A percentile compares a stretch with the other conserved stretches of the same genome.
phyloP scores from a whole-genome alignment of 257 asterid genomes.

The Ehretia macrophylla region DNA sequence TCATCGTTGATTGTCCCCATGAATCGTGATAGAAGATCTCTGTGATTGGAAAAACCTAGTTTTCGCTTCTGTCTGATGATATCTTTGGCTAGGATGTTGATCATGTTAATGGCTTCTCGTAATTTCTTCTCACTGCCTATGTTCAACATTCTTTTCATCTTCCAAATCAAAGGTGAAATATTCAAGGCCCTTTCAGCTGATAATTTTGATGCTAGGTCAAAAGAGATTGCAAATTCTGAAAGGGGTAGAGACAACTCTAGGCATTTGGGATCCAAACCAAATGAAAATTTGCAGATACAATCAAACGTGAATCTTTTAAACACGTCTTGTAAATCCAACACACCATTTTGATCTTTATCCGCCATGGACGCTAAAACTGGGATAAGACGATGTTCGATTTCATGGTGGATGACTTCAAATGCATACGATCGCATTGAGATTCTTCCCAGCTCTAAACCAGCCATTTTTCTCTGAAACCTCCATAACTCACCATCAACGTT shows the following conservation, averaged over 20 bases:
- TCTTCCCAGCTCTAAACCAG: slow-evolving; percentile 33
- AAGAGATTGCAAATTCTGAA: slow-evolving; percentile 33
- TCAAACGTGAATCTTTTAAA: slow-evolving; percentile 39
- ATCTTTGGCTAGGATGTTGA: slow-evolving; percentile 33
- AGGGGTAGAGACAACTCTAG: slow-evolving; percentile 31
- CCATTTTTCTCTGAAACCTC: slow-evolving; percentile 40
- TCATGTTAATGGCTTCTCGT: slow-evolving; percentile 18
- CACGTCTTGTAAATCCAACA: slow-evolving; percentile 40
- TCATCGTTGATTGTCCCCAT: slow-evolving; percentile 34
- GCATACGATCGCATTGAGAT: slow-evolving; percentile 28
- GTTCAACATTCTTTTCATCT: slow-evolving; percentile 26
- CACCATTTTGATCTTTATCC: not conserved
- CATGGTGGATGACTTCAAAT: slow-evolving; percentile 32
- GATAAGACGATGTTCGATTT: slow-evolving; percentile 33
- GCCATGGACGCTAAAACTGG: slow-evolving; percentile 27
- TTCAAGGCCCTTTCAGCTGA: slow-evolving; percentile 47
- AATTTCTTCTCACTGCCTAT: slow-evolving; percentile 36
- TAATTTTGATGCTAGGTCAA: slow-evolving; percentile 39
- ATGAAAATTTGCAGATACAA: slow-evolving; percentile 41
- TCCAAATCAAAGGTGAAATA: slow-evolving; percentile 35
- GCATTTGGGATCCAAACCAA: slow-evolving; percentile 45
- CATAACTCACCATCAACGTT: slow-evolving; percentile 47
- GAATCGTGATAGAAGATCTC: slow-evolving; percentile 38
- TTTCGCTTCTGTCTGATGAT: slow-evolving; percentile 31
- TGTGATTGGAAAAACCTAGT: slow-evolving; percentile 27